These are phyloP conservation scores for Iris macrosiphon DNA, from an alignment of 106 monocot species.

Conservation along the genomic window DNA sequence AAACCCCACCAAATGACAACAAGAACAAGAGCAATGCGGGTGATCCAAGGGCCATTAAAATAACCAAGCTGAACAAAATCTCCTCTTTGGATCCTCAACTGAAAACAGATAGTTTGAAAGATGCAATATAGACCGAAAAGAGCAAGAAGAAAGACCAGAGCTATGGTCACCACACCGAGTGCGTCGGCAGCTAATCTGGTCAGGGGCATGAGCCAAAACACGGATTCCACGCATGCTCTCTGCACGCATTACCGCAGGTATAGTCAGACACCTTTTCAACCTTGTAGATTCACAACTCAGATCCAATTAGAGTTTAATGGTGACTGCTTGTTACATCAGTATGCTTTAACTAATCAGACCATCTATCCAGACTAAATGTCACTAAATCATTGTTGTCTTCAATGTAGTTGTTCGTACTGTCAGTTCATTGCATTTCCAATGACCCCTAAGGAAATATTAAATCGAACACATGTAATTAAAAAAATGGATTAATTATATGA, in stretches of 20 bases:
- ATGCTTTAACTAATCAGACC: neutral
- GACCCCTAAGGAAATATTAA: too few species aligned
- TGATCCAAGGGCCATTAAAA: constrained; percentile 88
- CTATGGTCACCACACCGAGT: constrained; percentile 67
- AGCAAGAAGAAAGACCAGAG: constrained; percentile 38
- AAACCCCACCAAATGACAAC: constrained; percentile 55
- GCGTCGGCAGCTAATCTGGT: constrained; percentile 67
- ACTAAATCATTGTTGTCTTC: neutral
- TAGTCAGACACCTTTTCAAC: constrained; percentile 8
- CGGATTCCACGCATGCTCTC: constrained; percentile 80
- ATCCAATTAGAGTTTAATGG: neutral
- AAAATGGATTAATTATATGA: too few species aligned
- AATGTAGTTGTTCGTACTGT: too few species aligned
- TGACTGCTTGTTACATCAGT: neutral
- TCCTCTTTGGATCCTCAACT: constrained; percentile 22
- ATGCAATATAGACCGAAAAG: constrained; percentile 56
- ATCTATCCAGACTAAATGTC: neutral
- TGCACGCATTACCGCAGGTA: constrained; percentile 39
- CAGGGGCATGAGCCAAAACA: constrained; percentile 74
- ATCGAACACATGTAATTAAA: too few species aligned
- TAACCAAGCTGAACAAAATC: constrained; percentile 44
- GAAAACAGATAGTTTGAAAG: constrained; percentile 39
- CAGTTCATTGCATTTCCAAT: too few species aligned
- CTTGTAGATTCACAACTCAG: neutral
- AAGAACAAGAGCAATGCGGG: constrained; percentile 46